Conservation (phyloP, 768 basidiomycete genomes). For the Asterophora parasitica region DNA sequence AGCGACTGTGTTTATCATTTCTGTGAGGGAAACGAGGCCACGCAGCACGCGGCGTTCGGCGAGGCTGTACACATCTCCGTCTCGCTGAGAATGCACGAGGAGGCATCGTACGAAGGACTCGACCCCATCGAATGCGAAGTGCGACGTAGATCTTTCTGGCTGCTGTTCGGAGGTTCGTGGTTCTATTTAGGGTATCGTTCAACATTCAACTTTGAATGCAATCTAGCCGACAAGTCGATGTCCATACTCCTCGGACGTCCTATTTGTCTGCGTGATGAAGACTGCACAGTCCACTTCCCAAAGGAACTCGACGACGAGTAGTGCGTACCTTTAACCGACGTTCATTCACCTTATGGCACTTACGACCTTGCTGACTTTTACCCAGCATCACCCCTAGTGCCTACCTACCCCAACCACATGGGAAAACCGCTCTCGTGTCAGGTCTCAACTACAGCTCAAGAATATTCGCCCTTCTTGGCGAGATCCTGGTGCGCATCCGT, state of each 20-base stretch:
- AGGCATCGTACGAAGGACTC: slow-evolving; percentile 73
- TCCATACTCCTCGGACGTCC: slow-evolving; percentile 80
- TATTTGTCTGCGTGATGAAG: slow-evolving; percentile 83
- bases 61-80: slow-evolving; percentile 83
- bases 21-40: slow-evolving; percentile 83
- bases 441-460: slow-evolving; percentile 86
- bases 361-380: slow-evolving; percentile 15
- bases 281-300: slow-evolving; percentile 85
- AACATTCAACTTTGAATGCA: slow-evolving; percentile 8
- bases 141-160: slow-evolving; percentile 82
- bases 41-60: slow-evolving; percentile 83
- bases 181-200: neutral
- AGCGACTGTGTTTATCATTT: slow-evolving; percentile 87
- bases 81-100: slow-evolving; percentile 82
- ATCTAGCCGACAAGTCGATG: slow-evolving; percentile 83
- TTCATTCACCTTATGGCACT: too few relatives aligned
- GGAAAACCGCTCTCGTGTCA: slow-evolving; percentile 78
- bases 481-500: slow-evolving; percentile 81
- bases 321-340: slow-evolving; percentile 45
- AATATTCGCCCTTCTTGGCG: slow-evolving; percentile 80
- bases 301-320: slow-evolving; percentile 88
- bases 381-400: slow-evolving; percentile 76
- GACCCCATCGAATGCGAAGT: slow-evolving; percentile 88
- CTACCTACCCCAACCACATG: slow-evolving; percentile 83
- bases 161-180: slow-evolving; percentile 76